Base-by-base conservation (phyloP, 1,139 yeast genomes). In the Sugiyamaella castrensis region DNA sequence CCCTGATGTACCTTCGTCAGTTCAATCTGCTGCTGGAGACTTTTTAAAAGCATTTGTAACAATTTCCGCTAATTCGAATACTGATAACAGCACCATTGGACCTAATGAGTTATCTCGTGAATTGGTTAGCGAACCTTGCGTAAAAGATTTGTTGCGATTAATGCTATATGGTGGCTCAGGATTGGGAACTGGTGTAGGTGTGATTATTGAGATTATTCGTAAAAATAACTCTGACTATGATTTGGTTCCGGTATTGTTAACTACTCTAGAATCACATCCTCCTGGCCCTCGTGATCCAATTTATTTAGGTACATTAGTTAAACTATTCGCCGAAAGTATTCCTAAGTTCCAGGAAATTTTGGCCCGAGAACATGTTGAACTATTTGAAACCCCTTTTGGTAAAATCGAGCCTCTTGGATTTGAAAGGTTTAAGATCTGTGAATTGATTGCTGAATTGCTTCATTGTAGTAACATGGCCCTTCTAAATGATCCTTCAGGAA, bases 401-500 rank as follows among this genome's bases (percentile, higher is more conserved):
- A 67, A 69, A 32, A 82, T 84, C 53, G 95, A 87, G 68, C 98
- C 98, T 1, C 72, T 92, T 36, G 98, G 98, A 0, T 91, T 91
- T 68, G 98, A 92, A 70, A 75, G 98, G 58, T 92, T 94, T 70
- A 87, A 91, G 66, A 86, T 92, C 45, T 92, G 97, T 66, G 98
- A 94, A 70, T 75, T 92, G 56, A 81, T 92, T 55, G 98, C 98
- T 0, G 99, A 92, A 66, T 75, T 92, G 46, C 76, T 92, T 51
- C 99, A 92, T 69, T 92, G 99, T 64, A 88, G 97, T 26, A 92
- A 92, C 68, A 94, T 94, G 98, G 94, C 92, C 0, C 72, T 92
- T 40, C 75, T 92, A 57, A 92, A 92, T 64, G 96, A 91, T 57
- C 83, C 82, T 52, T 79, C 80, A 55, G 97, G 97, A 10, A 95